Evolutionary conservation across 2,329 filamentous ascomycete species (phyloP).

Genomic region (Tetracladium maxilliforme): DNA sequence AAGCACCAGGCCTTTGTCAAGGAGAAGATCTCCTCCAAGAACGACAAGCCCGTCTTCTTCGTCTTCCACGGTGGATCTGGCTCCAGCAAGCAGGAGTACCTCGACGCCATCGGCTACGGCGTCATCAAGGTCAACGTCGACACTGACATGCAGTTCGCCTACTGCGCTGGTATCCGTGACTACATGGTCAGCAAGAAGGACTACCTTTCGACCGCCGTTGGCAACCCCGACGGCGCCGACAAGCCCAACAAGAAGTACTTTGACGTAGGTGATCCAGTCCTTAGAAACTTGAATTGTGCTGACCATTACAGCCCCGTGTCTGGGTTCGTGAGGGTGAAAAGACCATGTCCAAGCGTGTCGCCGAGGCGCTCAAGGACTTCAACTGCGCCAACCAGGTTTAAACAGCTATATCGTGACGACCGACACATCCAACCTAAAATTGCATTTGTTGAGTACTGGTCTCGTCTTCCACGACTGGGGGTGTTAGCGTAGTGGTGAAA

Average conservation of each 20-base stretch:
- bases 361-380: constrained; percentile 80
- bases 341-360: constrained; percentile 75
- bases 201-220: constrained; percentile 74
- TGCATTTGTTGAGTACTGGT: no score
- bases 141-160: constrained; percentile 94
- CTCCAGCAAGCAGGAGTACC: constrained; percentile 80
- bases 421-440: no score
- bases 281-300: constrained; percentile 2
- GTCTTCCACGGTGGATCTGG: constrained; percentile 99
- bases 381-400: constrained; percentile 70
- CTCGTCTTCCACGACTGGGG: no score
- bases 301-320: constrained; percentile 54
- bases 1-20: constrained; percentile 94
- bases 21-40: constrained; percentile 55
- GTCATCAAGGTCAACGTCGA: constrained; percentile 99
- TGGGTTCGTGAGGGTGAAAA: constrained; percentile 97
- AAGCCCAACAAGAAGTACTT: constrained; percentile 99
- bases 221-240: constrained; percentile 88
- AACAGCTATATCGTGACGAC: no score
- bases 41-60: constrained; percentile 92
- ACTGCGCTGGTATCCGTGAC: constrained; percentile 84
- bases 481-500: no score
- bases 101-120: constrained; percentile 76
- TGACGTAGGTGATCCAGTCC: constrained; percentile 26
- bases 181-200: constrained; percentile 92